Evolutionary conservation across 805 yeast species (phyloP).

Genomic region (Zygoascus bituminiphila): DNA sequence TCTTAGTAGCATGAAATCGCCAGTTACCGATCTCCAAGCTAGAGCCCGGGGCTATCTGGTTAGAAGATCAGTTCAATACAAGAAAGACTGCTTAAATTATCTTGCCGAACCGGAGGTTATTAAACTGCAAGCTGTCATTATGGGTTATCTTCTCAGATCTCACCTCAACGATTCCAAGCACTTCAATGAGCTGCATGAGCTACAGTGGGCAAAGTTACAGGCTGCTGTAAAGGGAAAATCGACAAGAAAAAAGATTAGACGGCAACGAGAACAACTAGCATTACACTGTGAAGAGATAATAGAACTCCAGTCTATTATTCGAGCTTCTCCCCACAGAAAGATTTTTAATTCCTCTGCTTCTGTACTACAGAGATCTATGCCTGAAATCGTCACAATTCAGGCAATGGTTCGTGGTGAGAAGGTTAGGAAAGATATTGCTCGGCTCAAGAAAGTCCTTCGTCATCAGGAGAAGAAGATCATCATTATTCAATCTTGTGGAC

Average conservation of each 20-base stretch:
- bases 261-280: too few relatives aligned
- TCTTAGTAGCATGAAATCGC: conserved; percentile 29
- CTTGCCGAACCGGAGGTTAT: conserved; percentile 11
- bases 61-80: conserved; percentile 14
- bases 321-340: conserved; percentile 59
- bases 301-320: conserved; percentile 46
- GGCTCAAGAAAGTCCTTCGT: neutral
- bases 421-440: neutral
- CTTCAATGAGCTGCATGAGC: too few relatives aligned
- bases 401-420: conserved; percentile 22
- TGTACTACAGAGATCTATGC: neutral
- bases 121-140: conserved; percentile 22
- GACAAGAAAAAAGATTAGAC: neutral
- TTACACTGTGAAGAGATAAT: too few relatives aligned
- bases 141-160: conserved; percentile 19
- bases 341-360: conserved; percentile 6
- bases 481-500: conserved; percentile 46
- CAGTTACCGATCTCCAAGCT: conserved; percentile 43
- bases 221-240: conserved; percentile 16
- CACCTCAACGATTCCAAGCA: too few relatives aligned
- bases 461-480: conserved; percentile 21
- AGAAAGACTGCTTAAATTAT: conserved; percentile 15
- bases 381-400: conserved; percentile 19
- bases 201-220: conserved; percentile 19
- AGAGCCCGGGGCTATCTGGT: conserved; percentile 38